Percentiles rank a stretch among this genome's conserved stretches.
These are phyloP conservation scores for Zizania latifolia DNA, from an alignment of 176 grass and related monocot genomes.

Conservation along the genomic window DNA sequence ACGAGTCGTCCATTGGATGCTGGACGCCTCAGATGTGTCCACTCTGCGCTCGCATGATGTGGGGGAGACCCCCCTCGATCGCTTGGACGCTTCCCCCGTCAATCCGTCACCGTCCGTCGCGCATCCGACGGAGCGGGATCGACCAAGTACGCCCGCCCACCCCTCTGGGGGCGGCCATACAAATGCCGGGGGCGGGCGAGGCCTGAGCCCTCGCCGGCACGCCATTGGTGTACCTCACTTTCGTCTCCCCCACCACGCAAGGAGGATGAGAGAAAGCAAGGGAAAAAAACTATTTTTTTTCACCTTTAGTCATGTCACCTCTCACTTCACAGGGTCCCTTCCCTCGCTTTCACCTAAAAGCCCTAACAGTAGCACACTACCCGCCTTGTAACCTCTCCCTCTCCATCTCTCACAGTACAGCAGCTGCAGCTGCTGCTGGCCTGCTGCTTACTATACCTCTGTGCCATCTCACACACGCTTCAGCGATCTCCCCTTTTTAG, in stretches of 20 bases:
- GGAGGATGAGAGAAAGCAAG: no score
- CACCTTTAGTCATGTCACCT: slow-evolving; percentile 45
- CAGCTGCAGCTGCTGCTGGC: background rate
- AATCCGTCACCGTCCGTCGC: background rate
- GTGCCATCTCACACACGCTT: slow-evolving; percentile 25
- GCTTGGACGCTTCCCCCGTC: background rate
- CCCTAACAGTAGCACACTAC: slow-evolving; percentile 21
- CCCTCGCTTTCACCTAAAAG: slow-evolving; percentile 33
- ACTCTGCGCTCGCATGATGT: background rate
- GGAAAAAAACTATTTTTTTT: background rate
- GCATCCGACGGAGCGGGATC: background rate
- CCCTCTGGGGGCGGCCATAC: background rate
- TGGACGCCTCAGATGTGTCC: slow-evolving; percentile 26
- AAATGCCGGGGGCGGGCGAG: slow-evolving; percentile 14
- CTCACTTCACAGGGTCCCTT: slow-evolving; percentile 17
- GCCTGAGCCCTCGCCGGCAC: no score
- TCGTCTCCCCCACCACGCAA: slow-evolving; percentile 20
- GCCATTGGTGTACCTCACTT: slow-evolving; percentile 4
- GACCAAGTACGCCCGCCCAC: background rate
- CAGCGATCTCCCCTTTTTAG: slow-evolving; percentile 43
- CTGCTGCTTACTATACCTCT: background rate
- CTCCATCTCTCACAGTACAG: background rate
- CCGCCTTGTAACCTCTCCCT: background rate
- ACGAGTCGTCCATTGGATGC: slow-evolving; percentile 29
- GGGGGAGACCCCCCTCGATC: background rate